Percentiles rank a stretch among this genome's conserved stretches.
Evolutionary conservation across 208 protist genomes (phyloP).

Genomic region (Trypanosoma mega): DNA sequence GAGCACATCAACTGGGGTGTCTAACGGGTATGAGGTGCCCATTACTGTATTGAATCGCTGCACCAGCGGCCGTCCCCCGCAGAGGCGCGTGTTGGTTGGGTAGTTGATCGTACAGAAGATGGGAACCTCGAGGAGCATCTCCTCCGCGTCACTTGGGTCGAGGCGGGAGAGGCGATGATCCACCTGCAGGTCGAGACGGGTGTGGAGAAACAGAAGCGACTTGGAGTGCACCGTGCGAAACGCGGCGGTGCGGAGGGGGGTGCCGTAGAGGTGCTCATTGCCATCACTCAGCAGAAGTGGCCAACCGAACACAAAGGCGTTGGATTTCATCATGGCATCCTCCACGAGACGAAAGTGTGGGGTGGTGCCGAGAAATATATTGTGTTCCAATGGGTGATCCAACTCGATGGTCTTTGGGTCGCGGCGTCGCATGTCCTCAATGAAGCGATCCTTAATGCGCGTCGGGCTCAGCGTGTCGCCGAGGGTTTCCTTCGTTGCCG

Average conservation of each 20-base stretch:
- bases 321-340: conserved; percentile 85
- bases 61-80: conserved; percentile 79
- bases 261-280: conserved; percentile 83
- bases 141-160: conserved; percentile 61
- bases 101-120: conserved; percentile 90
- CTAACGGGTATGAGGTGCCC: conserved; percentile 81
- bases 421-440: conserved; percentile 86
- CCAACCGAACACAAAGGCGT: conserved; percentile 93
- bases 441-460: conserved; percentile 83
- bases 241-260: conserved; percentile 69
- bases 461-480: conserved; percentile 70
- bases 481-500: conserved; percentile 69
- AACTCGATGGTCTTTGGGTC: conserved; percentile 75
- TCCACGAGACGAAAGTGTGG: conserved; percentile 82
- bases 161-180: conserved; percentile 69
- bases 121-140: conserved; percentile 84
- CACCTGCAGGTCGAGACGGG: conserved; percentile 82
- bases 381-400: conserved; percentile 81
- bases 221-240: conserved; percentile 91
- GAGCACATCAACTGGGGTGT: conserved; percentile 90
- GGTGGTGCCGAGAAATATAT: conserved; percentile 82
- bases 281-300: conserved; percentile 87
- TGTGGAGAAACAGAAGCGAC: conserved; percentile 85
- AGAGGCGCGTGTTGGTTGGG: conserved; percentile 78
- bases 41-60: conserved; percentile 91